A percentile compares a stretch with the other conserved stretches of the same genome.
Evolutionary conservation across 2,329 filamentous ascomycete species (phyloP).

Genomic region (Ceratocystis papillata): DNA sequence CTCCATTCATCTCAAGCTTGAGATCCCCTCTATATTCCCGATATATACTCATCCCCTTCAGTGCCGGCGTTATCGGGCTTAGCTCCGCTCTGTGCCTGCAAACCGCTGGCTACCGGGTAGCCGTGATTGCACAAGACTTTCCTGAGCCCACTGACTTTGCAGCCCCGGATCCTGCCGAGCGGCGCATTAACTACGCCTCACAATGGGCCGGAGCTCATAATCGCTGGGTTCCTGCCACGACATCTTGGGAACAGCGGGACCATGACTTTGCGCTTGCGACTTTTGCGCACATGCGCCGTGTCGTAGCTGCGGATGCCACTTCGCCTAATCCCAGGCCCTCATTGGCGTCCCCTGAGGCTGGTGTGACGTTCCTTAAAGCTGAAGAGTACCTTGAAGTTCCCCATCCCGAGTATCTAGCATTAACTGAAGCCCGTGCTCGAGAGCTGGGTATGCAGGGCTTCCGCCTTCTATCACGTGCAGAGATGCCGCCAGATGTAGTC

Average conservation of each 20-base stretch:
- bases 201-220: constrained; percentile 50
- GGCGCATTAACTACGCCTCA: constrained; percentile 44
- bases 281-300: constrained; percentile 35
- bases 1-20: not conserved
- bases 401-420: constrained; percentile 33
- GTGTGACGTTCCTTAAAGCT: constrained; percentile 40
- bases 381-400: constrained; percentile 42
- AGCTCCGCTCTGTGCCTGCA: constrained; percentile 40
- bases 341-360: constrained; percentile 30
- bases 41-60: constrained; percentile 26
- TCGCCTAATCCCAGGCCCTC: constrained; percentile 23
- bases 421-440: constrained; percentile 30
- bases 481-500: constrained; percentile 36
- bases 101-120: constrained; percentile 33
- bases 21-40: not conserved
- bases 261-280: constrained; percentile 37
- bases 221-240: constrained; percentile 37
- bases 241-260: constrained; percentile 33
- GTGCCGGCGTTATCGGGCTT: constrained; percentile 45
- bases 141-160: constrained; percentile 39
- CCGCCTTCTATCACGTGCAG: constrained; percentile 30
- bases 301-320: constrained; percentile 27
- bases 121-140: constrained; percentile 39
- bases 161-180: constrained; percentile 29
- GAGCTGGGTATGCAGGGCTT: constrained; percentile 34